Conservation (phyloP, 768 basidiomycete species). For the Sutorius australiensis region DNA sequence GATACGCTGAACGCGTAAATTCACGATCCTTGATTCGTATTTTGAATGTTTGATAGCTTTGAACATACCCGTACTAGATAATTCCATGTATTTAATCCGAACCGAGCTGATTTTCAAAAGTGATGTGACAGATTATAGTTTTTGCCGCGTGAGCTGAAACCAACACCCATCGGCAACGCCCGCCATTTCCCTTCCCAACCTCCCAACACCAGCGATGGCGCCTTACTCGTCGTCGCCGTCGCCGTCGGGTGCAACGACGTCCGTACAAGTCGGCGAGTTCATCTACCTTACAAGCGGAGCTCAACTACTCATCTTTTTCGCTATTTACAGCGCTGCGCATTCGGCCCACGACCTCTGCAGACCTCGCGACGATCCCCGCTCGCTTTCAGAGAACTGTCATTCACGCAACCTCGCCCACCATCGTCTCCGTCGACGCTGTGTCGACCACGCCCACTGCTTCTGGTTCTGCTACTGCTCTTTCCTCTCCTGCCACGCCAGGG, state of each 20-base stretch:
- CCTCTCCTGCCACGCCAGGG: constrained; percentile 45
- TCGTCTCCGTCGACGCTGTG: constrained; percentile 79
- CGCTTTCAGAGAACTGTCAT: constrained; percentile 92
- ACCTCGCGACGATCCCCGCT: constrained; percentile 81
- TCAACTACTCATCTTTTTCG: constrained; percentile 4
- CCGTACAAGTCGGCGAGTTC: constrained; percentile 88
- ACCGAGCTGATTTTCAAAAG: constrained; percentile 1
- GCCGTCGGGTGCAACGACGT: constrained; percentile 63
- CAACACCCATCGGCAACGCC: constrained; percentile 24
- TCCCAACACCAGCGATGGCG: constrained; percentile 53
- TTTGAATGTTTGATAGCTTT: constrained; percentile 19
- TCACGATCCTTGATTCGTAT: constrained; percentile 31
- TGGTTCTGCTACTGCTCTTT: constrained; percentile 46
- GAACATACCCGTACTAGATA: constrained; percentile 36
- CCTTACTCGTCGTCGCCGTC: constrained; percentile 62
- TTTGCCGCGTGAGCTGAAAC: constrained; percentile 24
- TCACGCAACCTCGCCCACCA: constrained; percentile 66
- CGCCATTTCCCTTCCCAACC: constrained; percentile 29
- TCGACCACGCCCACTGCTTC: constrained; percentile 48
- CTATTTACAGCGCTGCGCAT: constrained; percentile 75
- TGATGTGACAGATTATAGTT: not conserved
- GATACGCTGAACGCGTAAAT: constrained; percentile 22
- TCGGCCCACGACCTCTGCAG: constrained; percentile 81
- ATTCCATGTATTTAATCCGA: constrained; percentile 22
- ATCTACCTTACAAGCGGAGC: not conserved